phyloP scores from a whole-genome alignment of 495 filamentous ascomycete genomes.

The Penicillium robsamsonii region DNA sequence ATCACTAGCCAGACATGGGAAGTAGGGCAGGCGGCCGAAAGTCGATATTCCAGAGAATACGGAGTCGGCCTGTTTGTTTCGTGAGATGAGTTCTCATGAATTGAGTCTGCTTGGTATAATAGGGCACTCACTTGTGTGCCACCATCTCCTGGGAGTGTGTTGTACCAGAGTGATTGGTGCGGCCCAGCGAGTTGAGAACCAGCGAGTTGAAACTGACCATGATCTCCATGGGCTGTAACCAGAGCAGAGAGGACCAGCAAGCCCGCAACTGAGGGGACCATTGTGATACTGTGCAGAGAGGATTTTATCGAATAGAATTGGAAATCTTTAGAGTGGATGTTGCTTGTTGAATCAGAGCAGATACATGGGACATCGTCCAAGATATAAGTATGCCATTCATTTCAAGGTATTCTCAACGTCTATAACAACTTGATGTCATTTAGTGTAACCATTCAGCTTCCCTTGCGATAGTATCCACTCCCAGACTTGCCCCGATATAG shows the following conservation, averaged over 20 bases:
- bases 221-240: constrained; percentile 50
- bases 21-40: constrained; percentile 75
- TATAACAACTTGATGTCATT: neutral
- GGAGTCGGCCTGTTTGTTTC: constrained; percentile 59
- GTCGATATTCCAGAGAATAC: constrained; percentile 71
- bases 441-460: neutral
- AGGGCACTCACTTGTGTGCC: constrained; percentile 54
- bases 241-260: constrained; percentile 36
- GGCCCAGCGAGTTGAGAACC: constrained; percentile 61
- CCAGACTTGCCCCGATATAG: constrained; percentile 2
- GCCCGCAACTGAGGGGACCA: constrained; percentile 22
- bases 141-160: constrained; percentile 64
- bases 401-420: neutral
- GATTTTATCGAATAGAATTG: too few species aligned
- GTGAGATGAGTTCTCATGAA: neutral
- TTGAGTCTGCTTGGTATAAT: neutral
- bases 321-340: too few species aligned
- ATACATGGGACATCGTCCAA: neutral
- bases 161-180: constrained; percentile 61
- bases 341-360: too few species aligned
- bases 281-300: neutral
- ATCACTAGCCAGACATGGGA: constrained; percentile 71
- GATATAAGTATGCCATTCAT: constrained; percentile 3
- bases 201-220: constrained; percentile 53
- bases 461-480: neutral